Base-by-base conservation (phyloP, 441 rosid species). In the Viola pubescens region DNA sequence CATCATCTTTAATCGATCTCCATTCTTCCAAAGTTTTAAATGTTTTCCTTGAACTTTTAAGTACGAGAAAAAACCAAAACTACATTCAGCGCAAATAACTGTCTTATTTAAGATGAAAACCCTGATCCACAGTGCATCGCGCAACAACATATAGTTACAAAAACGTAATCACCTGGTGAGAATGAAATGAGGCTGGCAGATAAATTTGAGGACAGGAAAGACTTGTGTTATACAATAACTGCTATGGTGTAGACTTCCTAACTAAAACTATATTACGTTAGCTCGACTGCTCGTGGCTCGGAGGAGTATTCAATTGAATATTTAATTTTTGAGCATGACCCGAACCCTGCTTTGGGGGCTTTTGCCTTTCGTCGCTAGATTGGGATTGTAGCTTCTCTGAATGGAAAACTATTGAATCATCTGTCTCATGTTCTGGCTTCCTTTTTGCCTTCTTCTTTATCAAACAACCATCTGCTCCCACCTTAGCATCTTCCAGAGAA, bases 371-470 rank as follows among this genome's bases (percentile, higher is more conserved):
- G 7, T 76, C 82, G 3, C 66, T 71, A 16, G 58, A 62, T 55
- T 56, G 77, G 9, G 50, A 48, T n/a, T 70, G 61, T 45, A 70
- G 43, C 77, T 83, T 87, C 69, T 82, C 85, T 9, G 75, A 55
- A 7, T 65, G 65, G 13, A 64, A 43, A 26, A 26, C 34, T 54
- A 74, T 75, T 64, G 83, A 58, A 63, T 78, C 86, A 41, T 77
- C 82, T 50, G 59, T 54, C 51, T 73, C 83, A 5, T 54, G 63
- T 60, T 84, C 98, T 3, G 84, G 70, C 64, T 83, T 90, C 79
- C 87, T 79, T 76, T 82, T 94, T 5, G 63, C 68, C 79, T 74
- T 83, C 61, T 84, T 83, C 83, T 81, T 81, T 10, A 62, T 51
- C 64, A 60, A 9, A n/a, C 65, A 62, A 39, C 72, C 79, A 10